Evolutionary conservation across 208 protist species (phyloP), one percentile per base, ranked within the genome.

Genomic region (Wallacemonas sp.): DNA sequence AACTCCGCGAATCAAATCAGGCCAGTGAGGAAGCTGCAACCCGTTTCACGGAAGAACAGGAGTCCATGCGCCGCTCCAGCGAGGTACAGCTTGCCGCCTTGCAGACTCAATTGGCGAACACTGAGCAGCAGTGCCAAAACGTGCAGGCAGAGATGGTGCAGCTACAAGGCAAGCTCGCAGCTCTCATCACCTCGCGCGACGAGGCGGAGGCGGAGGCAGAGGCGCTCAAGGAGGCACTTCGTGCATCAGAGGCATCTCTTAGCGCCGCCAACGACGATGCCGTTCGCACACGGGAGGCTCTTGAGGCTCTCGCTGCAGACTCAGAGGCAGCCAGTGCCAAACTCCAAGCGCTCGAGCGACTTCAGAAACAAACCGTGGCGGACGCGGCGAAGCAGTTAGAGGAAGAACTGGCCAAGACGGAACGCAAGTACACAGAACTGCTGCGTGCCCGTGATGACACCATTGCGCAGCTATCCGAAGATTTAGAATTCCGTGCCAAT

Each of bases 401-500:
- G 45, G 45, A 56, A 12, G 31, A 73, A 26, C 55, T 83, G 22
- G 66, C 69, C 5, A 22, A 22, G 0, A 55, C 70, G 66, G 62
- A 87, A 42, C 36, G 68, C 1, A 47, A 76, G 38, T 60, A 70
- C 49, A 17, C 42, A 0, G 49, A 53, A 2, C 14, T 77, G 15
- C 54, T 72, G 12, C n/a, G 31, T 1, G 11, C 42, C 1, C 28
- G 60, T 3, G 39, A 36, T 12, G 22, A 77, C 11, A 78, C 62
- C 17, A 63, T 88, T 2, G 41, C 53, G 12, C 72, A 79, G 24
- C 68, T 88, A 1, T 70, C 69, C 14, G 76, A 88, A 19, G 59
- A 86, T 38, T 63, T 84, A 0, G 81, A 88, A 38, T 86, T 88
- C 56, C 65, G 72, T 53, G 54, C 51, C 2, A 86, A 62, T 34